Percentiles rank a stretch among this genome's conserved stretches.
Conservation (phyloP, 805 yeast species). For the Sugiyamaella qingdaonensis region DNA sequence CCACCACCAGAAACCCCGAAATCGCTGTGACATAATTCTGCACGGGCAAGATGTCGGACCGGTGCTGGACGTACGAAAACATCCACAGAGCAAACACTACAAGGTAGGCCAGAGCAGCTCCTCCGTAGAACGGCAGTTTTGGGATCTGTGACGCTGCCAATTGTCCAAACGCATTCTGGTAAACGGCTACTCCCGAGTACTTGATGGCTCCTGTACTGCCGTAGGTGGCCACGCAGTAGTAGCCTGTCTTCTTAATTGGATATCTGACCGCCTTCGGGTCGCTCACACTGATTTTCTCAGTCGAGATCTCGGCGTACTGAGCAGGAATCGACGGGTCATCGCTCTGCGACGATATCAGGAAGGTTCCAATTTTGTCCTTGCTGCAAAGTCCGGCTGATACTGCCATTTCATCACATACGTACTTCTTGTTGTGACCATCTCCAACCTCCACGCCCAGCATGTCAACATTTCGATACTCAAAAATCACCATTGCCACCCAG, state of each 20-base stretch:
- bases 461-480: slow-evolving; percentile 76
- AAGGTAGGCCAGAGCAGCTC: slow-evolving; percentile 76
- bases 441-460: slow-evolving; percentile 54
- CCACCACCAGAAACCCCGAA: slow-evolving; percentile 74
- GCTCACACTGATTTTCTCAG: slow-evolving; percentile 49
- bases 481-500: slow-evolving; percentile 63
- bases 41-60: slow-evolving; percentile 81
- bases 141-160: slow-evolving; percentile 89
- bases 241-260: slow-evolving; percentile 71
- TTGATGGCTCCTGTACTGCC: slow-evolving; percentile 30
- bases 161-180: slow-evolving; percentile 89
- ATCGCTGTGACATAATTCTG: slow-evolving; percentile 89
- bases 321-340: slow-evolving; percentile 31
- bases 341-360: slow-evolving; percentile 48
- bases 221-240: slow-evolving; percentile 81
- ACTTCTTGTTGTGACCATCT: slow-evolving; percentile 38
- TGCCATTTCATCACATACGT: slow-evolving; percentile 72
- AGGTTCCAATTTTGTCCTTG: slow-evolving; percentile 51
- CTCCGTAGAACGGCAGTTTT: slow-evolving; percentile 82
- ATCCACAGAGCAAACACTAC: slow-evolving; percentile 78
- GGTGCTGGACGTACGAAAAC: slow-evolving; percentile 78
- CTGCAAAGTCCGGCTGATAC: slow-evolving; percentile 55
- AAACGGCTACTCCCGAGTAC: slow-evolving; percentile 68
- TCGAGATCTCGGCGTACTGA: slow-evolving; percentile 50
- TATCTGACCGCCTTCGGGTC: slow-evolving; percentile 64